Evolutionary conservation across 768 basidiomycete genomes (phyloP).

Genomic region (Cubamyces sp.): DNA sequence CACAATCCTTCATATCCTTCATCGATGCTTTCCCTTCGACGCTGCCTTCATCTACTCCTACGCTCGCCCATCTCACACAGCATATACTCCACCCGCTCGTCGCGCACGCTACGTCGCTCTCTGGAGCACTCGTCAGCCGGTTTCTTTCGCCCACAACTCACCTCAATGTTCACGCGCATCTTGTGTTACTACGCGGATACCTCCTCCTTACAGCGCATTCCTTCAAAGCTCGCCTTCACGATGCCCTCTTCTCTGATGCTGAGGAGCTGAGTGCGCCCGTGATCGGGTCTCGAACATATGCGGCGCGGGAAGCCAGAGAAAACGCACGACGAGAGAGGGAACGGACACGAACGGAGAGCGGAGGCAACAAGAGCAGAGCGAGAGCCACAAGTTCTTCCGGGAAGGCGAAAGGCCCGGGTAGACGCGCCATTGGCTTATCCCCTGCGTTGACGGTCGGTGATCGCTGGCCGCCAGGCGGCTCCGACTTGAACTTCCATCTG

Average conservation of each 20-base stretch:
- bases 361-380: background rate
- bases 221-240: slow-evolving; percentile 70
- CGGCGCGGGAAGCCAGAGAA: slow-evolving; percentile 18
- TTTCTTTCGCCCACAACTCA: slow-evolving; percentile 65
- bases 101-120: slow-evolving; percentile 65
- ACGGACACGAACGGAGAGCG: slow-evolving; percentile 3
- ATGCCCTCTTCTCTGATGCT: slow-evolving; percentile 79
- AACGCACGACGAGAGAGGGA: background rate
- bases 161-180: slow-evolving; percentile 72
- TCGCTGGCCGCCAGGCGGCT: slow-evolving; percentile 86
- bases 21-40: slow-evolving; percentile 58
- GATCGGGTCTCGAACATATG: slow-evolving; percentile 17
- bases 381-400: background rate
- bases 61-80: slow-evolving; percentile 61
- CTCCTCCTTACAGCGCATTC: slow-evolving; percentile 71
- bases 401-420: slow-evolving; percentile 34
- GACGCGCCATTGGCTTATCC: slow-evolving; percentile 69
- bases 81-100: slow-evolving; percentile 64
- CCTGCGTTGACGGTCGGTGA: slow-evolving; percentile 71
- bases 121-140: slow-evolving; percentile 64
- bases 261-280: slow-evolving; percentile 42
- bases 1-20: slow-evolving; percentile 48
- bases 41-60: slow-evolving; percentile 68
- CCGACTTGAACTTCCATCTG: slow-evolving; percentile 82
- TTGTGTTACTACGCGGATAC: slow-evolving; percentile 72